Conservation (phyloP, 495 filamentous ascomycete species). For the Penicillium ochrochloron region DNA sequence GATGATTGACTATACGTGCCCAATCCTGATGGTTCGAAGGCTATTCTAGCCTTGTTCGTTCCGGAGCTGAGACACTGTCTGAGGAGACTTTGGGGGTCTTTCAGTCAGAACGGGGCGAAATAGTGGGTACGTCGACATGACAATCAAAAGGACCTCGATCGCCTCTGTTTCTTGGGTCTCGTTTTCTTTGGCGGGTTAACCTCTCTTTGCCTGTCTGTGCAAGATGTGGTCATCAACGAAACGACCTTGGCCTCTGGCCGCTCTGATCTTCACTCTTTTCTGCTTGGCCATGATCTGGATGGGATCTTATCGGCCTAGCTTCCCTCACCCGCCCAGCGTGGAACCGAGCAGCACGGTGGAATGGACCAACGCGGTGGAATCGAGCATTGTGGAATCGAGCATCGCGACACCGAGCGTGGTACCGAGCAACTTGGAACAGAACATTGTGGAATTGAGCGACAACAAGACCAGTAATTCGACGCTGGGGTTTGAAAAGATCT, state of each 20-base stretch:
- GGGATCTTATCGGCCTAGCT: background rate
- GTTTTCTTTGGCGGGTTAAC: background rate
- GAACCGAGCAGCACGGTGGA: background rate
- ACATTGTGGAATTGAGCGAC: background rate
- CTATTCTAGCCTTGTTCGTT: background rate
- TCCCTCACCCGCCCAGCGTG: background rate
- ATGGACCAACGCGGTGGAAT: too few species aligned
- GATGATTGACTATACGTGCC: background rate
- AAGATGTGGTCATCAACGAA: conserved; percentile 1
- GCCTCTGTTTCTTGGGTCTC: background rate
- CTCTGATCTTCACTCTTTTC: background rate
- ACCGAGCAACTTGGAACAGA: background rate
- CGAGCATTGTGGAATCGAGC: too few species aligned
- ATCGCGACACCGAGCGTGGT: too few species aligned
- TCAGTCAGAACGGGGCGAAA: background rate
- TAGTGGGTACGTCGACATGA: background rate
- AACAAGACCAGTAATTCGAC: background rate
- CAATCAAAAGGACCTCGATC: background rate
- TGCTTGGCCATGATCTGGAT: background rate
- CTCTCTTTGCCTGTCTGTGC: background rate
- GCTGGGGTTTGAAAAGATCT: conserved; percentile 8
- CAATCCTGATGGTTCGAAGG: background rate
- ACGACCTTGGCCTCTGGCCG: background rate
- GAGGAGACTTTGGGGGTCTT: background rate
- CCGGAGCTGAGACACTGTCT: background rate